phyloP scores from a whole-genome alignment of 805 yeast species.

The Candida stauntonica region DNA sequence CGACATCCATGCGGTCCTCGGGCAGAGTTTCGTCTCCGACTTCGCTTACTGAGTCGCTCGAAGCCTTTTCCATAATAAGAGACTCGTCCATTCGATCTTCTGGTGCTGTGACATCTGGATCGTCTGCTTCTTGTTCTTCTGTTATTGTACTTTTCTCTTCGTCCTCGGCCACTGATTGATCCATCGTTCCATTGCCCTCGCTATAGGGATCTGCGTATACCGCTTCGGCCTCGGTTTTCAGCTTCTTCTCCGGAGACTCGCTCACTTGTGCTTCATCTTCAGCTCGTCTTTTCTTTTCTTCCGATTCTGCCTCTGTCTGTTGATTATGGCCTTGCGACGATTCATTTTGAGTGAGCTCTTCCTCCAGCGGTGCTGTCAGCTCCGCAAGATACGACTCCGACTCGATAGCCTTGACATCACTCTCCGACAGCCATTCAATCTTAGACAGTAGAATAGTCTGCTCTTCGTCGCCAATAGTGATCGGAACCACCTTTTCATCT shows the following conservation, averaged over 20 bases:
- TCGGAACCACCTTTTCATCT: slow-evolving; percentile 7
- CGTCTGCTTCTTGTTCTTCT: not conserved
- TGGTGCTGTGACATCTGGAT: slow-evolving; percentile 5
- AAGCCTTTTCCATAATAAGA: slow-evolving; percentile 25
- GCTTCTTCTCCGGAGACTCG: slow-evolving; percentile 23
- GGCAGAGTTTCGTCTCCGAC: slow-evolving; percentile 17
- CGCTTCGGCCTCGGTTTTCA: slow-evolving; percentile 7
- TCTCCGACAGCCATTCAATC: slow-evolving; percentile 26
- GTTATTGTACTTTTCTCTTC: not conserved
- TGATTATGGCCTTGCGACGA: slow-evolving; percentile 4
- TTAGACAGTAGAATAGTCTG: slow-evolving; percentile 22
- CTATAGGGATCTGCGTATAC: not conserved
- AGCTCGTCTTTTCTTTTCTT: slow-evolving; percentile 5
- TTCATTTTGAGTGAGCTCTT: slow-evolving; percentile 2
- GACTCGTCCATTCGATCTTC: slow-evolving; percentile 23
- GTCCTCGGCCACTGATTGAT: not conserved
- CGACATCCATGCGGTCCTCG: slow-evolving; percentile 25
- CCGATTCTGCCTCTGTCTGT: not conserved
- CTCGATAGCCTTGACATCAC: slow-evolving; percentile 19
- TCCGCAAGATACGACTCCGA: slow-evolving; percentile 19
- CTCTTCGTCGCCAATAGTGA: slow-evolving; percentile 17
- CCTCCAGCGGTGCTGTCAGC: slow-evolving; percentile 12
- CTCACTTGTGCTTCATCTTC: slow-evolving; percentile 1
- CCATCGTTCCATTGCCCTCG: not conserved
- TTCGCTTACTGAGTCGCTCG: slow-evolving; percentile 3